These are phyloP conservation scores for Drosera spatulata DNA, from an alignment of 179 eudicot species.

Conservation along the genomic window DNA sequence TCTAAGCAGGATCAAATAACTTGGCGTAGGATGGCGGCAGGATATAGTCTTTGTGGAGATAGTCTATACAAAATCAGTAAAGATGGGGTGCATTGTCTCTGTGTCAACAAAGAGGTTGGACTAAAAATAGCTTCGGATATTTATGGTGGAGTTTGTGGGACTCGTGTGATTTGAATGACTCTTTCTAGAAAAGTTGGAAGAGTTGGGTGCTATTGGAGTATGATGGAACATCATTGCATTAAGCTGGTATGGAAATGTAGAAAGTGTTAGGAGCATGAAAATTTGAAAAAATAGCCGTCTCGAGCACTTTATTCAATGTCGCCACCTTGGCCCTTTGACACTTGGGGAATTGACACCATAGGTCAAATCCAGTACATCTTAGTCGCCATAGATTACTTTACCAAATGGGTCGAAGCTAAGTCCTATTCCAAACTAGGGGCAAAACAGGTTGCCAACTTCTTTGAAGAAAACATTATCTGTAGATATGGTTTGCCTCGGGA, in stretches of 20 bases:
- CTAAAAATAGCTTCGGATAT: not conserved
- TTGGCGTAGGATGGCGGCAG: not conserved
- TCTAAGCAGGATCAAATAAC: not conserved
- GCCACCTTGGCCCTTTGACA: no score
- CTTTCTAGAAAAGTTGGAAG: not conserved
- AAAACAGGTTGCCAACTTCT: not conserved
- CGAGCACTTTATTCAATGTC: not conserved
- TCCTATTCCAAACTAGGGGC: not conserved
- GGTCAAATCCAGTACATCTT: not conserved
- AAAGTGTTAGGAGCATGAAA: not conserved
- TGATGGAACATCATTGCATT: not conserved
- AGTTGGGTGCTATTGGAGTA: not conserved
- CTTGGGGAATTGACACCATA: no score
- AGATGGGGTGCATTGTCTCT: not conserved
- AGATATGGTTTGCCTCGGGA: not conserved
- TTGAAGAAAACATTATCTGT: not conserved
- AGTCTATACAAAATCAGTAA: not conserved
- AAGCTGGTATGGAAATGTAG: not conserved
- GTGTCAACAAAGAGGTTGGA: not conserved
- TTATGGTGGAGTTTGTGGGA: not conserved
- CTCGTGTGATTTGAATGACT: not conserved
- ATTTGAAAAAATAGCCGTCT: not conserved
- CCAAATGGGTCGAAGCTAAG: not conserved
- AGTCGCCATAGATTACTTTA: conserved; percentile 3
- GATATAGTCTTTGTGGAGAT: not conserved